Conservation (phyloP, 2,329 filamentous ascomycete genomes). For the Fusarium ambrosium region DNA sequence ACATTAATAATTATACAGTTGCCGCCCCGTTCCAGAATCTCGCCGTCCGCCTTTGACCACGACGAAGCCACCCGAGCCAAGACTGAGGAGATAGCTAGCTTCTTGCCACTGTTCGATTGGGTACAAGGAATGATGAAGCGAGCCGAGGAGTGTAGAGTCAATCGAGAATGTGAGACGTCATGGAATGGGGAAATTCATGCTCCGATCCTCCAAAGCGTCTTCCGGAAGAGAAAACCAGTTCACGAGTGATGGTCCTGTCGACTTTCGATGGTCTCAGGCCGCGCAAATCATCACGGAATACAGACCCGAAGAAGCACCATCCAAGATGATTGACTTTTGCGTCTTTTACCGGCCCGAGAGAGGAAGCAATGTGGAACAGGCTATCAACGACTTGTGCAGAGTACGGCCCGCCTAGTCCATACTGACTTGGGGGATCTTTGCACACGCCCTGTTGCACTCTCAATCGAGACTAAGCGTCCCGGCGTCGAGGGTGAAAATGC, state of each 20-base stretch:
- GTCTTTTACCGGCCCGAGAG: conserved; percentile 11
- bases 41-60: conserved; percentile 13
- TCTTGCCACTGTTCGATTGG: conserved; percentile 11
- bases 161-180: conserved; percentile 26
- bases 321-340: conserved; percentile 39
- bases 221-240: conserved; percentile 8
- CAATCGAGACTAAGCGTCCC: background rate
- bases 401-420: conserved; percentile 25
- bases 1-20: conserved; percentile 6
- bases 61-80: conserved; percentile 11
- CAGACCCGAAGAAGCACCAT: conserved; percentile 26
- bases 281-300: conserved; percentile 19
- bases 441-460: background rate
- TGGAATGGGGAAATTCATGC: conserved; percentile 33
- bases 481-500: background rate
- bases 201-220: conserved; percentile 24
- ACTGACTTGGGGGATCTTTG: conserved; percentile 46
- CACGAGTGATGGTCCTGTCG: conserved; percentile 7
- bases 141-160: conserved; percentile 22
- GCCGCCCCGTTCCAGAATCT: conserved; percentile 9
- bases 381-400: conserved; percentile 15
- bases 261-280: conserved; percentile 10
- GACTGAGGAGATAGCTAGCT: conserved; percentile 2
- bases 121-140: conserved; percentile 14
- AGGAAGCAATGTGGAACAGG: conserved; percentile 16